Percentiles rank a stretch among this genome's conserved stretches.
These are phyloP conservation scores for Earliella scabrosa DNA, from an alignment of 1,284 basidiomycete genomes.

Conservation along the genomic window DNA sequence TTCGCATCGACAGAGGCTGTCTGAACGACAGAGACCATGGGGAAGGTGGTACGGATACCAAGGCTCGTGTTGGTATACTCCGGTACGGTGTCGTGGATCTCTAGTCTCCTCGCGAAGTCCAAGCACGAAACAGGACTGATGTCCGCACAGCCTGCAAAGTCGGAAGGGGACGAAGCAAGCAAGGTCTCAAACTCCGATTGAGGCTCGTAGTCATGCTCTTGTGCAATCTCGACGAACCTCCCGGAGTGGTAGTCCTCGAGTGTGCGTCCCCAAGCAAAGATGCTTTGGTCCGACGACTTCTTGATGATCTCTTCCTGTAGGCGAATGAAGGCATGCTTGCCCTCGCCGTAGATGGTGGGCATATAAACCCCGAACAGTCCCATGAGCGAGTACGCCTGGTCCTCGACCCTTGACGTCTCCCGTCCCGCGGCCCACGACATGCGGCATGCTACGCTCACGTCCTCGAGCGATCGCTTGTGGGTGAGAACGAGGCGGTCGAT, in stretches of 20 bases:
- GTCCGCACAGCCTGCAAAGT: neutral
- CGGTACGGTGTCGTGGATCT: conserved; percentile 8
- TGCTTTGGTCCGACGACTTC: neutral
- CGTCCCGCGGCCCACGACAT: neutral
- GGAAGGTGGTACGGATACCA: conserved; percentile 15
- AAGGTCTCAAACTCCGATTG: neutral
- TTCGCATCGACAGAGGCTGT: neutral
- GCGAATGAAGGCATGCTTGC: neutral
- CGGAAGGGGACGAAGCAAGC: neutral
- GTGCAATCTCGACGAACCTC: conserved; percentile 5
- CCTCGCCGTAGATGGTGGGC: conserved; percentile 1
- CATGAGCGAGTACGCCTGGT: conserved; percentile 8
- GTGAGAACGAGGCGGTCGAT: neutral
- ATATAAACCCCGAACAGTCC: conserved; percentile 8
- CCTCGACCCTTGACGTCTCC: conserved; percentile 1
- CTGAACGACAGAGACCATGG: conserved; percentile 8
- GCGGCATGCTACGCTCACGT: neutral
- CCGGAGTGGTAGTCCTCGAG: conserved; percentile 12
- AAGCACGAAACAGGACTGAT: neutral
- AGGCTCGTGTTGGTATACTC: conserved; percentile 13
- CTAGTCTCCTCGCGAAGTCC: conserved; percentile 4
- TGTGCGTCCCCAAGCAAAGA: conserved; percentile 2
- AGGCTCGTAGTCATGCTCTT: conserved; percentile 18
- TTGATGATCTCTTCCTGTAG: conserved; percentile 4
- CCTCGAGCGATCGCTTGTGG: neutral